Base-by-base conservation (phyloP, 2,329 filamentous ascomycete species). In the Microcyclosporella mali region DNA sequence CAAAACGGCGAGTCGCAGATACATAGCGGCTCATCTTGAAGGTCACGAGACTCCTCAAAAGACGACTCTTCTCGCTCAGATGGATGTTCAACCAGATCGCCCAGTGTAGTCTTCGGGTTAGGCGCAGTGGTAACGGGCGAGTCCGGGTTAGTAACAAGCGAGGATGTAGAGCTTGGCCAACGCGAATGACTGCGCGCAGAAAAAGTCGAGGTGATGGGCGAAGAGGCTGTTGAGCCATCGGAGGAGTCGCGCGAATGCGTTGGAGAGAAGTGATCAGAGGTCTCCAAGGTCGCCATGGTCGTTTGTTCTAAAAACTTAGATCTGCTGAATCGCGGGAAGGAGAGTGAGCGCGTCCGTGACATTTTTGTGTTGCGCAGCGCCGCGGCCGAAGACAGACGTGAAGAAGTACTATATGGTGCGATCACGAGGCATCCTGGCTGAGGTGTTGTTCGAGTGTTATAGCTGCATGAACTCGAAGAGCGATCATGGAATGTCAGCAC, bases 61-160 rank as follows among this genome's bases (percentile, higher is more conserved):
- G 36, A 73, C 70, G 46, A 70, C 19, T 81, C 77, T 16, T 84
- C 84, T 41, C 75, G 77, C 62, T 89, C 84, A 32, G 81, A 67
- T 2, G 84, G 81, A 58, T 94, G 88, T 64, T 95, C 89, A 58
- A 88, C 78, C 15, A 95, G 84, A 57, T 92, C 85, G 12, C 87
- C 84, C 49, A 95, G 72, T 40, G 74, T 75, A 47, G 78, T 75
- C 66, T 86, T 86, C 0, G 77, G 69, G 70, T 49, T 45, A 16
- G 49, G 43, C 4, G 72, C 9, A 25, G 21, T 38, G 30, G 56
- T 59, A 68, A 74, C 45, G 74, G 82, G 46, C 73, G 82, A 42
- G 73, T 82, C 49, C 65, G 77, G 70, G 25, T 73, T 69, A 7
- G 85, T 73, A 43, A 85, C 82, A 43, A 87, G 71, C 4, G 88